Percentiles rank a stretch among this genome's conserved stretches.
These are phyloP conservation scores for Lyophyllum semitale DNA, from an alignment of 768 basidiomycete species.

Conservation along the genomic window DNA sequence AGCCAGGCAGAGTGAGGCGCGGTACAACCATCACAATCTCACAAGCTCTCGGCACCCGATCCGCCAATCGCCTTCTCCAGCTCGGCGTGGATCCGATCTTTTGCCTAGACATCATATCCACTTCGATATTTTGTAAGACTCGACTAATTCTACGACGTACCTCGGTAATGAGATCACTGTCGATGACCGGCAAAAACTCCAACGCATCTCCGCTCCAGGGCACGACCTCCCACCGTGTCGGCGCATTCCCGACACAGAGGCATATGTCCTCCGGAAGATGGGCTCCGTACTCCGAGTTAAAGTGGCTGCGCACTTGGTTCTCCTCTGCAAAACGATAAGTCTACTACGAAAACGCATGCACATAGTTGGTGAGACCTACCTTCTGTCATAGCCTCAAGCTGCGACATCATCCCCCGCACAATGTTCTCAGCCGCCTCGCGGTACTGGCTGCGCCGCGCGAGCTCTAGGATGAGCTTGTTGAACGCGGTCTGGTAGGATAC, in stretches of 20 bases:
- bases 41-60: conserved; percentile 5
- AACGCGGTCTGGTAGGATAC: conserved; percentile 74
- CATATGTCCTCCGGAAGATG: conserved; percentile 82
- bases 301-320: conserved; percentile 58
- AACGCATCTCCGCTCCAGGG: conserved; percentile 54
- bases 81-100: conserved; percentile 14
- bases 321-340: conserved; percentile 54
- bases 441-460: conserved; percentile 67
- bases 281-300: conserved; percentile 72
- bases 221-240: conserved; percentile 71
- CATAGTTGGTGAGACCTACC: conserved; percentile 40
- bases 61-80: conserved; percentile 8
- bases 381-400: conserved; percentile 65
- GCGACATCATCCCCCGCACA: conserved; percentile 63
- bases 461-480: conserved; percentile 71
- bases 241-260: conserved; percentile 71
- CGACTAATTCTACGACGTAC: conserved; percentile 21
- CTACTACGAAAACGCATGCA: conserved; percentile 3
- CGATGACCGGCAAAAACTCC: conserved; percentile 66
- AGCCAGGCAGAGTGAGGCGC: background rate
- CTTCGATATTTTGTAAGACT: background rate
- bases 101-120: conserved; percentile 2
- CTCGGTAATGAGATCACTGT: conserved; percentile 57
- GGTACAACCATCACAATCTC: background rate
- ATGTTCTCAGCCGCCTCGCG: conserved; percentile 66